Percentiles rank a stretch among this genome's conserved stretches.
These are phyloP conservation scores for Aaosphaeria pasadenensis DNA, from an alignment of 2,329 filamentous ascomycete species.

Conservation along the genomic window DNA sequence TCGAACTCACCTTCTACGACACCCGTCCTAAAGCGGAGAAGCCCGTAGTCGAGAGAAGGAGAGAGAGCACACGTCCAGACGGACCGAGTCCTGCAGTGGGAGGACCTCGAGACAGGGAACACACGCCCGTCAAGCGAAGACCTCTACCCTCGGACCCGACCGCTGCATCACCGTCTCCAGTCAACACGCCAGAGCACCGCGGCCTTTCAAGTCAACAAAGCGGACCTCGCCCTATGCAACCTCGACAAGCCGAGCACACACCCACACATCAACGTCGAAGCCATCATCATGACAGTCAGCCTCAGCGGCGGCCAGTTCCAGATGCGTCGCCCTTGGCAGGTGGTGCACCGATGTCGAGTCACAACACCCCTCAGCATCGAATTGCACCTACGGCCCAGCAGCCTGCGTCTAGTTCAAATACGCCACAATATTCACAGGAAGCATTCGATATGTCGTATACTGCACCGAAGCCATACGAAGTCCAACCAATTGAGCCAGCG, in stretches of 20 bases:
- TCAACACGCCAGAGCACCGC: slow-evolving; percentile 27
- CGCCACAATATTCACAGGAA: slow-evolving; percentile 16
- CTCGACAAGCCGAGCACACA: slow-evolving; percentile 15
- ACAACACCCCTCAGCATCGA: slow-evolving; percentile 22
- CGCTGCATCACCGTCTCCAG: slow-evolving; percentile 40
- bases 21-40: slow-evolving; percentile 78
- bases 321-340: slow-evolving; percentile 19
- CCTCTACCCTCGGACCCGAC: slow-evolving; percentile 80
- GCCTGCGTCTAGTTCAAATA: slow-evolving; percentile 21
- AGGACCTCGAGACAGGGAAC: slow-evolving; percentile 55
- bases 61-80: slow-evolving; percentile 37
- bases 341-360: slow-evolving; percentile 14
- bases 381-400: slow-evolving; percentile 10
- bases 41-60: slow-evolving; percentile 53
- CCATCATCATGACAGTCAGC: slow-evolving; percentile 18
- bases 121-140: slow-evolving; percentile 70
- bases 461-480: slow-evolving; percentile 35
- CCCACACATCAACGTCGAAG: slow-evolving; percentile 18
- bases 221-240: slow-evolving; percentile 30
- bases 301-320: slow-evolving; percentile 26
- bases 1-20: slow-evolving; percentile 97
- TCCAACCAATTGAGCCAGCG: slow-evolving; percentile 25
- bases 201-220: slow-evolving; percentile 26
- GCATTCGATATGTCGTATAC: slow-evolving; percentile 36
- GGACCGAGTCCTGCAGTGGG: slow-evolving; percentile 38